Conservation (phyloP, 2,329 filamentous ascomycete genomes). For the Raffaelea albimanens region DNA sequence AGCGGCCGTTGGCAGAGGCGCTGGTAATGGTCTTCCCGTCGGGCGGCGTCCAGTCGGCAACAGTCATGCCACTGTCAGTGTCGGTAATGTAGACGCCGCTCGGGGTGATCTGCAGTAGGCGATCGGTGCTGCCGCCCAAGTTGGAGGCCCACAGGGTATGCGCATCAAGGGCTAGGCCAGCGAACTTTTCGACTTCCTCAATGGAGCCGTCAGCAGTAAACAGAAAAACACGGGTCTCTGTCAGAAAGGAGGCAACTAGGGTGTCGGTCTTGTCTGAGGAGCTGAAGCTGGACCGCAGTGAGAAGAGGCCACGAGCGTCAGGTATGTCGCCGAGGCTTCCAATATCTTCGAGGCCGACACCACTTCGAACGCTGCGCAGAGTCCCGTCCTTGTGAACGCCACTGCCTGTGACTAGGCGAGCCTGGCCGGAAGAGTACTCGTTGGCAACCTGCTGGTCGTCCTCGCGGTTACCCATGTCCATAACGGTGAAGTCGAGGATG, state of each 20-base stretch:
- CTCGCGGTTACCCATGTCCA: conserved; percentile 87
- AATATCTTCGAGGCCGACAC: conserved; percentile 82
- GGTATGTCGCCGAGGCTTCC: conserved; percentile 74
- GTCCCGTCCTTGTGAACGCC: conserved; percentile 85
- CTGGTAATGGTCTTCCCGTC: conserved; percentile 57
- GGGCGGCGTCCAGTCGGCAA: conserved; percentile 48
- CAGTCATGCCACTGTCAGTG: conserved; percentile 41
- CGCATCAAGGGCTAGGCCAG: conserved; percentile 58
- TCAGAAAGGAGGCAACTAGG: conserved; percentile 70
- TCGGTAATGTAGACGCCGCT: conserved; percentile 54
- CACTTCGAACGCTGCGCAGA: conserved; percentile 81
- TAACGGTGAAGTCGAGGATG: conserved; percentile 83
- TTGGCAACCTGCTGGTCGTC: conserved; percentile 67
- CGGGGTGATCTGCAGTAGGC: conserved; percentile 69
- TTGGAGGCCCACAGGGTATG: conserved; percentile 65
- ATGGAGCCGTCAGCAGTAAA: conserved; percentile 69
- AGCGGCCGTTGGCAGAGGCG: conserved; percentile 63
- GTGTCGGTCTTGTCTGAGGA: conserved; percentile 45
- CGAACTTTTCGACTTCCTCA: conserved; percentile 74
- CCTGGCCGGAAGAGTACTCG: conserved; percentile 91
- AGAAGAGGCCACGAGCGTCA: conserved; percentile 64
- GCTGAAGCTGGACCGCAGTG: conserved; percentile 39
- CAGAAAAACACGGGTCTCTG: conserved; percentile 72
- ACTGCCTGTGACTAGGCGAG: conserved; percentile 84
- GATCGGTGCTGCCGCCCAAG: conserved; percentile 28